Evolutionary conservation across 1,284 basidiomycete species (phyloP), one percentile per base, ranked within the genome.

Genomic region (Cutaneotrichosporon mucoides): DNA sequence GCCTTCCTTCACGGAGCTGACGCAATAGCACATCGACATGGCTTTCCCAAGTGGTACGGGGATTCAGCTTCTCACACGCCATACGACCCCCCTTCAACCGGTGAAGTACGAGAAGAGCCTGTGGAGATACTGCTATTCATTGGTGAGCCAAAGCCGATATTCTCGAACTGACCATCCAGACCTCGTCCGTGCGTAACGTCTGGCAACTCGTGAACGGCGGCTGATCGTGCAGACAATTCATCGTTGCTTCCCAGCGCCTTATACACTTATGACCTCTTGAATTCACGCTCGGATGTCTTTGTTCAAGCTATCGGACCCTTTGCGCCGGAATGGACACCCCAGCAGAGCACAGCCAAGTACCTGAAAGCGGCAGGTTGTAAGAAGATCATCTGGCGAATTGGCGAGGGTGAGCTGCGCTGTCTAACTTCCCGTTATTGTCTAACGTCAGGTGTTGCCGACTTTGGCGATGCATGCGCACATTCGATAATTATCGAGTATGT

Each of bases 31-130:
- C 45, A 50, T 38, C 16, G n/a, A 12, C 34, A 43, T 11, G 57
- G 57, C 33, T 59, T 54, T 24, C 57, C 57, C 6, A 11, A 38
- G 37, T 59, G 57, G 57, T 59, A 44, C 13, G 35, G 43, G n/a
- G 15, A 9, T 4, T 34, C 12, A 2, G 12, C 7, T 0, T 48
- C 24, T 24, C 24, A 24, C 24, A 24, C 41, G 41, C 42, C 53
- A 6, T 55, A 42, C 37, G 46, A 55, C 43, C 24, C 45, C 4
- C 34, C 24, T 24, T 24, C 24, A 24, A 24, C 34, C 16, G 15
- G n/a, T 16, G 24, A 37, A 2, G 36, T n/a, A 6, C n/a, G 50
- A 6, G 12, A 15, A 4, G 36, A 13, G 3, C 16, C 5, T 2
- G 15, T 52, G 38, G 56, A 57, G 4, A 13, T 57, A 11, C 37